Base-by-base conservation (phyloP, 2,329 filamentous ascomycete species). In the Aureobasidium sp. region DNA sequence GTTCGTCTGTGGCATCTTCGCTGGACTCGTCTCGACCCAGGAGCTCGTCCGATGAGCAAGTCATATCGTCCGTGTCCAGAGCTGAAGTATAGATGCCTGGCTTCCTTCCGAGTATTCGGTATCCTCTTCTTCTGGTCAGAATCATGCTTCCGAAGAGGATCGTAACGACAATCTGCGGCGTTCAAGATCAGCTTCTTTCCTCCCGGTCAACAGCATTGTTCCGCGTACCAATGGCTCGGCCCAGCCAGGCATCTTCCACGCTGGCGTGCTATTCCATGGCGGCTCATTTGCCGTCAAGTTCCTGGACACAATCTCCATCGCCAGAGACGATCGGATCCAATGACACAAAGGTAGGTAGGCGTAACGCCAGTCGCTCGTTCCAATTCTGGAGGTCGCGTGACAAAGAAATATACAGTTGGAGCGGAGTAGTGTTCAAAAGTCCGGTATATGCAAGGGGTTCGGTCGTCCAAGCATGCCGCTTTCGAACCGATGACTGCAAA, bases 121-220 rank as follows among this genome's bases (percentile, higher is more conserved):
- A 81, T 63, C 76, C 74, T 63, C 74, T 74, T 64, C 75, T 74
- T 25, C 80, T 74, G 14, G 79, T 82, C 62, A 81, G 68, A 64
- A 77, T 74, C 74, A 82, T 77, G 31, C 78, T 79, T 27, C 72
- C 73, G 65, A 81, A 72, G 62, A 82, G 76, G 60, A 82, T 81
- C 42, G 70, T 74, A n/a, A 78, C 72, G 12, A 82, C 79, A 65
- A 82, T 79, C 79, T 81, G 49, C 42, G 20, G 29, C 31, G 5
- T 17, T 42, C n/a, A 27, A 9, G 7, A 11, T 55, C 34, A 37
- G 31, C 58, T 44, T 20, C 1, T n/a, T 25, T 17, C 12, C 3
- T 34, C 8, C 25, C 25, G 6, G 17, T 31, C 12, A 22, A 39
- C 7, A 20, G 6, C 22, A 2, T 25, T 2, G 12, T 12, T 52